Conservation (phyloP, 495 filamentous ascomycete species). For the Penicillium tannophilum region DNA sequence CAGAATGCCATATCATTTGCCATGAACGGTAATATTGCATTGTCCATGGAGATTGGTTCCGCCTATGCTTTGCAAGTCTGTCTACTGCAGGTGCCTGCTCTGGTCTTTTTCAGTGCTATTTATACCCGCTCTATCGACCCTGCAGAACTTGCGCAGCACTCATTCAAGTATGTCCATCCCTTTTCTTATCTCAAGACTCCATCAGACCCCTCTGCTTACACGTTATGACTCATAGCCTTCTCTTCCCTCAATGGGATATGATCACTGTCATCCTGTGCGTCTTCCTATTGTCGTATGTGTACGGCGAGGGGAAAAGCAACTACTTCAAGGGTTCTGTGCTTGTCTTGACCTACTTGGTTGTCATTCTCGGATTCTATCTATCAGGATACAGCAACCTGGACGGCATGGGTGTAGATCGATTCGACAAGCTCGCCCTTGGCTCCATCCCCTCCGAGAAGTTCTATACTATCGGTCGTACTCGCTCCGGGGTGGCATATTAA, state of each 20-base stretch:
- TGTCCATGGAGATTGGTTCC: slow-evolving; percentile 98
- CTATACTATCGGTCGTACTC: slow-evolving; percentile 42
- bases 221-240: slow-evolving; percentile 56
- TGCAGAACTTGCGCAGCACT: slow-evolving; percentile 67
- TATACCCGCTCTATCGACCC: slow-evolving; percentile 51
- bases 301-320: slow-evolving; percentile 89
- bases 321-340: slow-evolving; percentile 85
- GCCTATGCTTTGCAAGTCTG: slow-evolving; percentile 97
- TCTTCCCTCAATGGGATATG: slow-evolving; percentile 99
- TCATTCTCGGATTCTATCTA: slow-evolving; percentile 89
- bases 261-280: slow-evolving; percentile 96
- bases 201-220: slow-evolving; percentile 12
- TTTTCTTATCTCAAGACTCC: too few relatives aligned
- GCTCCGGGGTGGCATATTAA: slow-evolving; percentile 36
- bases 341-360: slow-evolving; percentile 89
- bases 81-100: slow-evolving; percentile 90
- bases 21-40: slow-evolving; percentile 99
- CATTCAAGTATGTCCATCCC: slow-evolving; percentile 65
- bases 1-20: slow-evolving; percentile 99
- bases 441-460: slow-evolving; percentile 35
- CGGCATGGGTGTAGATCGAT: slow-evolving; percentile 63
- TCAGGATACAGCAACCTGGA: slow-evolving; percentile 70
- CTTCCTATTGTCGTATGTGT: slow-evolving; percentile 95
- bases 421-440: slow-evolving; percentile 66
- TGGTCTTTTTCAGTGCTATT: slow-evolving; percentile 87